Evolutionary conservation across 192 early-diverging fungal species (phyloP).

Genomic region (Spizellomyces sp.): DNA sequence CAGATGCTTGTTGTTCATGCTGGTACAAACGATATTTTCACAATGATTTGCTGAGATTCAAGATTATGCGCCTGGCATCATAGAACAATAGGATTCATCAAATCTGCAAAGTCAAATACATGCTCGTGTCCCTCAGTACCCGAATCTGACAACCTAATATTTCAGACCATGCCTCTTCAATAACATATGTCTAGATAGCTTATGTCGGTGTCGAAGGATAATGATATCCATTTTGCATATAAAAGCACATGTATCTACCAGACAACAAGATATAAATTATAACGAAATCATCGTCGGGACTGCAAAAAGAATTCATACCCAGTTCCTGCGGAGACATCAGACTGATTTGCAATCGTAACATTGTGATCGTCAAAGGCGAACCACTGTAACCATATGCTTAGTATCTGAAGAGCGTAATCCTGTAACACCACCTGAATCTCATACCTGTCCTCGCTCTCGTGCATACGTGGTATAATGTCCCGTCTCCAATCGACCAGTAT

Average conservation of each 20-base stretch:
- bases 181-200: no score
- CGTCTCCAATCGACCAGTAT: slow-evolving; percentile 88
- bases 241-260: slow-evolving; percentile 88
- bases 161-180: no score
- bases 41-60: no score
- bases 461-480: slow-evolving; percentile 94
- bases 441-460: slow-evolving; percentile 71
- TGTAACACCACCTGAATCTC: neutral
- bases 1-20: no score
- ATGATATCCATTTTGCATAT: slow-evolving; percentile 51
- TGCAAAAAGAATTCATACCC: slow-evolving; percentile 15
- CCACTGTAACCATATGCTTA: slow-evolving; percentile 59
- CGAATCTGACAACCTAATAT: no score
- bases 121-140: no score
- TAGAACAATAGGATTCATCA: no score
- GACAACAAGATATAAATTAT: slow-evolving; percentile 13
- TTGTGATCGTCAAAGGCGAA: slow-evolving; percentile 87
- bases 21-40: no score
- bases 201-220: neutral
- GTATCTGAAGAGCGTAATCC: neutral
- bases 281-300: neutral
- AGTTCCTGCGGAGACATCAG: slow-evolving; percentile 77
- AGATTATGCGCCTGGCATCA: no score
- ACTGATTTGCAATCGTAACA: slow-evolving; percentile 66
- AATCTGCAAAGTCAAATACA: no score